Conservation (phyloP, 371 early-diverging fungal species). For the Circinella umbellata region DNA sequence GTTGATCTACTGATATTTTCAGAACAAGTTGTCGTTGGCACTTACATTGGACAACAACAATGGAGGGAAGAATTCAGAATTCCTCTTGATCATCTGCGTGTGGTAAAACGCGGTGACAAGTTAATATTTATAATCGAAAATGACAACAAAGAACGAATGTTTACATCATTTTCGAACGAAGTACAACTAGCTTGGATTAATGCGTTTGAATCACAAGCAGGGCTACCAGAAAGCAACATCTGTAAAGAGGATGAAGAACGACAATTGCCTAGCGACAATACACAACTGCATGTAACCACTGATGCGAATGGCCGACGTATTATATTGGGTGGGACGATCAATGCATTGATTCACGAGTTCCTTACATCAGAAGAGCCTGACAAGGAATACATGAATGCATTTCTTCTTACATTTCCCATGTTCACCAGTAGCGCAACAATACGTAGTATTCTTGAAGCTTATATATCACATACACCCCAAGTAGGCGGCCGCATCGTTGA, state of each 20-base stretch:
- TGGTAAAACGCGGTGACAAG: conserved; percentile 1
- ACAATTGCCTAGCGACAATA: neutral
- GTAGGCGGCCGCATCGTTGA: conserved; percentile 22
- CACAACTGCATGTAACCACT: neutral
- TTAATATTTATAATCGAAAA: neutral
- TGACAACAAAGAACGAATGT: conserved; percentile 8
- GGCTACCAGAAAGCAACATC: neutral
- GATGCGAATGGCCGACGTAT: neutral
- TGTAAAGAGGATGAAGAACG: neutral
- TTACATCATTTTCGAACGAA: neutral
- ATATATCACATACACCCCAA: neutral
- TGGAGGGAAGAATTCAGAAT: conserved; percentile 18
- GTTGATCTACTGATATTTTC: conserved; percentile 28
- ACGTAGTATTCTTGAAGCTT: conserved; percentile 57
- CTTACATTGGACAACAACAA: neutral
- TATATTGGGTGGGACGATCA: conserved; percentile 62
- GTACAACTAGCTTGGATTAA: conserved; percentile 12
- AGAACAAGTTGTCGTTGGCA: conserved; percentile 15
- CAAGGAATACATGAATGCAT: conserved; percentile 27
- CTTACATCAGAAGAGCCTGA: conserved; percentile 45
- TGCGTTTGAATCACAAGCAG: conserved; percentile 2
- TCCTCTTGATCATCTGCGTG: conserved; percentile 16
- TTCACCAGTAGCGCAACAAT: conserved; percentile 60
- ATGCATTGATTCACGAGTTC: conserved; percentile 72
- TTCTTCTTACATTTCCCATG: conserved; percentile 63